These are phyloP conservation scores for Lanzia echinophila DNA, from an alignment of 2,329 filamentous ascomycete genomes.

Conservation along the genomic window DNA sequence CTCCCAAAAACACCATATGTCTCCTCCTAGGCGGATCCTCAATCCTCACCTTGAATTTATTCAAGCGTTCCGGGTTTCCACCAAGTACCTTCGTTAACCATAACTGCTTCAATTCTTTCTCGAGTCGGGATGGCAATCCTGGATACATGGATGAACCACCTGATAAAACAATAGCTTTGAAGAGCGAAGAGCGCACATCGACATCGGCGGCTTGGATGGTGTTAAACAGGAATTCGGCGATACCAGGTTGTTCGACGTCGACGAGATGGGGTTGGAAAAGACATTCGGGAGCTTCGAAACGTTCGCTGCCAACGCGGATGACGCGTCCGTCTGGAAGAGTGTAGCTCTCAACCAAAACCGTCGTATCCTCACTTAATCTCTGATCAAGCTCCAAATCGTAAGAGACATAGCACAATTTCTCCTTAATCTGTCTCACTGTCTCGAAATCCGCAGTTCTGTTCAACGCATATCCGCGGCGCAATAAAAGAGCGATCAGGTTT, in stretches of 20 bases:
- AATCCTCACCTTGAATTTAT: constrained; percentile 99
- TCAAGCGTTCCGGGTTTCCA: constrained; percentile 86
- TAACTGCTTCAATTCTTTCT: constrained; percentile 98
- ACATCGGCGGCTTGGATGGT: constrained; percentile 95
- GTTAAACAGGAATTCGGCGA: constrained; percentile 97
- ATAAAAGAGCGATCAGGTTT: constrained; percentile 90
- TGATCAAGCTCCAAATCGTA: constrained; percentile 97
- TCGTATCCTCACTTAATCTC: constrained; percentile 92
- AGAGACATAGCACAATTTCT: constrained; percentile 98
- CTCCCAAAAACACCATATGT: constrained; percentile 99
- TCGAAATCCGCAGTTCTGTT: constrained; percentile 99
- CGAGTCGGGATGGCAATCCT: constrained; percentile 83
- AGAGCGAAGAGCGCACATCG: constrained; percentile 86
- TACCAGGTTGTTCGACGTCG: constrained; percentile 93
- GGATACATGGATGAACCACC: constrained; percentile 99
- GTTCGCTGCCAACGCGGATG: constrained; percentile 91
- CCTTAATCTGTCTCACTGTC: constrained; percentile 97
- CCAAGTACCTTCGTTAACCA: constrained; percentile 90
- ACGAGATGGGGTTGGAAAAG: constrained; percentile 98
- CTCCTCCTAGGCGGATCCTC: constrained; percentile 92
- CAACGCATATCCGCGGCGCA: constrained; percentile 89
- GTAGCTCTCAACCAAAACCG: constrained; percentile 94
- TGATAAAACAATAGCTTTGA: constrained; percentile 94
- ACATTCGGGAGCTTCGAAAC: constrained; percentile 96
- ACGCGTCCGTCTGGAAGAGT: constrained; percentile 94